Evolutionary conservation across 2,329 filamentous ascomycete species (phyloP).

Genomic region (Cercospora sp.): DNA sequence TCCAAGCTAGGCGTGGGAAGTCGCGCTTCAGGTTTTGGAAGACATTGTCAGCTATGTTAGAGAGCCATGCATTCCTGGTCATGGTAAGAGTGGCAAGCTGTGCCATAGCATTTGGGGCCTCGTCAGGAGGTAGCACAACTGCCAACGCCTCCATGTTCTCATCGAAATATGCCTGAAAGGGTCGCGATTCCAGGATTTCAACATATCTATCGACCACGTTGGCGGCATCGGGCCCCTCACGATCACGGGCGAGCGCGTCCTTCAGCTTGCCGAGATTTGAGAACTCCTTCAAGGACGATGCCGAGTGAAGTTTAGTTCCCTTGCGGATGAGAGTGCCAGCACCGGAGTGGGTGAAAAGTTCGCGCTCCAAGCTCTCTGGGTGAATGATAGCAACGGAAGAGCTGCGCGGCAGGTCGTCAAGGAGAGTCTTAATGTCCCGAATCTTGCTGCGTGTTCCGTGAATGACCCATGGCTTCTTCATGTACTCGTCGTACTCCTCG

Average conservation of each 20-base stretch:
- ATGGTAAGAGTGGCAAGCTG: slow-evolving; percentile 89
- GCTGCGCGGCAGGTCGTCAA: slow-evolving; percentile 83
- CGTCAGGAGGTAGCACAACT: slow-evolving; percentile 76
- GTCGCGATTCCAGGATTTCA: slow-evolving; percentile 70
- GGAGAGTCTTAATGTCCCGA: slow-evolving; percentile 90
- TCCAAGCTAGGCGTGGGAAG: slow-evolving; percentile 88
- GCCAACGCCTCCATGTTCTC: slow-evolving; percentile 90
- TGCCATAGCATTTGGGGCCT: slow-evolving; percentile 67
- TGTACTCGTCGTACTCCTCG: slow-evolving; percentile 89
- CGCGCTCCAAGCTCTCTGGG: slow-evolving; percentile 91
- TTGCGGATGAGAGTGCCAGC: slow-evolving; percentile 90
- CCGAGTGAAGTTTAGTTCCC: slow-evolving; percentile 83
- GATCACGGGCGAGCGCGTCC: slow-evolving; percentile 76
- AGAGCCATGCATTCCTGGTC: slow-evolving; percentile 91
- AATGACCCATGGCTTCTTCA: slow-evolving; percentile 92
- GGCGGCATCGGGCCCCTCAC: slow-evolving; percentile 76
- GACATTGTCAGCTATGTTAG: slow-evolving; percentile 92
- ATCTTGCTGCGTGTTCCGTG: slow-evolving; percentile 97
- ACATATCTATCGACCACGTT: slow-evolving; percentile 86
- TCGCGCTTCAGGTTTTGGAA: slow-evolving; percentile 94
- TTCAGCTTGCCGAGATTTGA: slow-evolving; percentile 75
- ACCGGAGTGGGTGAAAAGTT: slow-evolving; percentile 93
- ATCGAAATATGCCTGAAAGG: slow-evolving; percentile 93
- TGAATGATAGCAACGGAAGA: slow-evolving; percentile 98
- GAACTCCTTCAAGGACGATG: slow-evolving; percentile 71